Conservation (phyloP, 192 early-diverging fungal species). For the Thamnidium elegans region DNA sequence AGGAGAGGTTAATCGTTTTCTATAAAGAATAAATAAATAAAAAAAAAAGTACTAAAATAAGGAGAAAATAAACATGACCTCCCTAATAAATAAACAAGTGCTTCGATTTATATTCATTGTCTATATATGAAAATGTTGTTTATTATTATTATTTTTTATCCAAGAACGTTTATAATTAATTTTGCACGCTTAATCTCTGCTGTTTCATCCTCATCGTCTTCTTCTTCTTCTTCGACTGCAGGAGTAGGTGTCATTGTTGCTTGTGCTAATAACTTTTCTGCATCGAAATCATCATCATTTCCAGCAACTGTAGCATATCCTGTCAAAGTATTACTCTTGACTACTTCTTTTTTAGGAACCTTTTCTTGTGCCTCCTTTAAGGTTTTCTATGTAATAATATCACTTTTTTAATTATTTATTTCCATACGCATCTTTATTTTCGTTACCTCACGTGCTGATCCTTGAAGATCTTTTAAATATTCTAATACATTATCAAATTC, state of each 20-base stretch:
- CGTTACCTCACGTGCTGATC: slow-evolving; percentile 33
- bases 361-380: slow-evolving; percentile 33
- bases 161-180: slow-evolving; percentile 3
- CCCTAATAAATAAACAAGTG: no score
- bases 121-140: neutral
- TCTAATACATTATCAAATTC: slow-evolving; percentile 31
- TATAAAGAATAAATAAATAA: neutral
- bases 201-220: neutral
- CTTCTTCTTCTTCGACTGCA: neutral
- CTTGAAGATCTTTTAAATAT: slow-evolving; percentile 37
- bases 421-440: slow-evolving; percentile 15
- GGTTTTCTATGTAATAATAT: slow-evolving; percentile 18
- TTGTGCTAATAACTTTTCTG: slow-evolving; percentile 33
- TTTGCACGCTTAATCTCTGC: neutral
- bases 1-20: neutral
- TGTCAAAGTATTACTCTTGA: slow-evolving; percentile 8
- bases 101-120: slow-evolving; percentile 10
- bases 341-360: slow-evolving; percentile 24
- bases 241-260: neutral
- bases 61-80: neutral
- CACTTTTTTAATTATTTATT: slow-evolving; percentile 5
- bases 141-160: no score
- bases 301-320: neutral
- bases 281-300: slow-evolving; percentile 38
- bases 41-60: slow-evolving; percentile 12